These are phyloP conservation scores for Dendrothele bispora DNA, from an alignment of 768 basidiomycete species.

Conservation along the genomic window DNA sequence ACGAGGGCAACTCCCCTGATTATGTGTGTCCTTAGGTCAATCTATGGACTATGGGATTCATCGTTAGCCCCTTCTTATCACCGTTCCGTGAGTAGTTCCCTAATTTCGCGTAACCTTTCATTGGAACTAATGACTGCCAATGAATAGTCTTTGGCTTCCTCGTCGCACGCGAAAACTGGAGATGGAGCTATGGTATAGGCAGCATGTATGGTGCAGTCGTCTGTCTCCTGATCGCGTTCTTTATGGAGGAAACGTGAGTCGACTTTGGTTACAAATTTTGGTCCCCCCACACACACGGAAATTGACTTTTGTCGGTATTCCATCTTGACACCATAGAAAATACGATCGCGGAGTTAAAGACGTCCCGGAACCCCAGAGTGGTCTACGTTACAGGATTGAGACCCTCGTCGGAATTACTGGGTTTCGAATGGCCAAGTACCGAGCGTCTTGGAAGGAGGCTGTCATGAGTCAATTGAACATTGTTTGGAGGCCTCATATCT, in stretches of 20 bases:
- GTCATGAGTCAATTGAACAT: constrained; percentile 37
- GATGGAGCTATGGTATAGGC: constrained; percentile 50
- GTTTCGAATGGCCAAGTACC: constrained; percentile 40
- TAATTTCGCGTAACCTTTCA: too few relatives aligned
- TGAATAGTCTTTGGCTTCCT: constrained; percentile 53
- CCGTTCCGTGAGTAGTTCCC: too few relatives aligned
- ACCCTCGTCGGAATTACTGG: constrained; percentile 46
- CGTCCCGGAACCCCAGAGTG: constrained; percentile 28
- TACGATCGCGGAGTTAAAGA: constrained; percentile 43
- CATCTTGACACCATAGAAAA: constrained; percentile 21
- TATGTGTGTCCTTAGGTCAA: constrained; percentile 30
- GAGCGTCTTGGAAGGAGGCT: constrained; percentile 38
- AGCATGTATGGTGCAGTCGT: constrained; percentile 43
- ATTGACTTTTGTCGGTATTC: neutral
- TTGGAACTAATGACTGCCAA: too few relatives aligned
- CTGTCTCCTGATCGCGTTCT: constrained; percentile 39
- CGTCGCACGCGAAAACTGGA: constrained; percentile 40
- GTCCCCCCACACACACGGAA: too few relatives aligned
- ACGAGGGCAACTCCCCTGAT: neutral
- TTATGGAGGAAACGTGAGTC: constrained; percentile 48
- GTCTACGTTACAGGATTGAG: constrained; percentile 38
- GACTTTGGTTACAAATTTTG: too few relatives aligned
- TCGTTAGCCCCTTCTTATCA: constrained; percentile 44
- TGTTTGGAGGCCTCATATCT: constrained; percentile 48
- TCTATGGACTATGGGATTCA: constrained; percentile 51